Evolutionary conservation across 768 basidiomycete genomes (phyloP).

Genomic region (Calocera cornea): DNA sequence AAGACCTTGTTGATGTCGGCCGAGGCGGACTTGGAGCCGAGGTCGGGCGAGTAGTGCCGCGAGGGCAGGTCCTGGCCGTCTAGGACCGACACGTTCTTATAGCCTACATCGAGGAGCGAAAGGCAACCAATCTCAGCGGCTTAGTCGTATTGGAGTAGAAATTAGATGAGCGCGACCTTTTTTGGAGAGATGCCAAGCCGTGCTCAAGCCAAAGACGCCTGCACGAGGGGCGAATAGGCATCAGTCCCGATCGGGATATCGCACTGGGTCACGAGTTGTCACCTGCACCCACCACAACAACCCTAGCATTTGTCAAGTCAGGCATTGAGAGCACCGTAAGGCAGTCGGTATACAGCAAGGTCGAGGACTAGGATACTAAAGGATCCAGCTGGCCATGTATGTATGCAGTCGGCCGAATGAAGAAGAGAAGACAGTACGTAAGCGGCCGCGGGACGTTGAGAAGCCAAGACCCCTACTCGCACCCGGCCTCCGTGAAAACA

Average conservation of each 20-base stretch:
- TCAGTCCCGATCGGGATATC: not conserved
- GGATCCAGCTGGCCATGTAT: too few relatives aligned
- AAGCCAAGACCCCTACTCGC: too few relatives aligned
- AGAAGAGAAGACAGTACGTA: too few relatives aligned
- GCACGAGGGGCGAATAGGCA: not conserved
- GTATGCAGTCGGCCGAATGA: too few relatives aligned
- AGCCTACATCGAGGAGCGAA: not conserved
- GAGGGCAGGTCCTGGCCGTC: not conserved
- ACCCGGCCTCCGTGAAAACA: too few relatives aligned
- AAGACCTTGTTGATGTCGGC: slow-evolving; percentile 3
- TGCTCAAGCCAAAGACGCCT: slow-evolving; percentile 1
- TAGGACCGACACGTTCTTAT: not conserved
- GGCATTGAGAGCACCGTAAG: too few relatives aligned
- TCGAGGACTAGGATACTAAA: too few relatives aligned
- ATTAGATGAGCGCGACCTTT: not conserved
- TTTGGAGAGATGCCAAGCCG: not conserved
- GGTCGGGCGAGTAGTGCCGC: not conserved
- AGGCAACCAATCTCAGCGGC: not conserved
- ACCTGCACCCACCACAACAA: not conserved
- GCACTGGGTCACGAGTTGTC: not conserved
- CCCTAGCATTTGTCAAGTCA: too few relatives aligned
- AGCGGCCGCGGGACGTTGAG: too few relatives aligned
- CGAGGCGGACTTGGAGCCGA: not conserved
- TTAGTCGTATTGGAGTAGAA: not conserved
- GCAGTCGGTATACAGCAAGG: too few relatives aligned